Percentiles rank a stretch among this genome's conserved stretches.
phyloP scores from a whole-genome alignment of 2,329 filamentous ascomycete genomes.

The Plenodomus lindquistii region DNA sequence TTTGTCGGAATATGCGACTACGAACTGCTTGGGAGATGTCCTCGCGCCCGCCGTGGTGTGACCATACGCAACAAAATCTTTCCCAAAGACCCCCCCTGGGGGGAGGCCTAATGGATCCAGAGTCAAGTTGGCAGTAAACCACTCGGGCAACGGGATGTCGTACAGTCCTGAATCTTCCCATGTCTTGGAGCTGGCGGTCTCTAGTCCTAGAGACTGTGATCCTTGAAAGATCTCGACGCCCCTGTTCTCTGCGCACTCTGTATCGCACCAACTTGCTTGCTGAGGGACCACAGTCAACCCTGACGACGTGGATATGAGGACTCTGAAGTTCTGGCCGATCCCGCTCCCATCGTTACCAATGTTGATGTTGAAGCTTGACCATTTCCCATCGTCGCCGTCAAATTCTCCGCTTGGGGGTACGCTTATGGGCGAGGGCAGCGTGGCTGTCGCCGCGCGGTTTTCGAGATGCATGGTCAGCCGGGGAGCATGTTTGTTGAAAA shows the following conservation, averaged over 20 bases:
- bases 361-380: constrained; percentile 49
- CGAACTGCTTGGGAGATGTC: constrained; percentile 17
- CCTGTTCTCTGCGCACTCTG: constrained; percentile 31
- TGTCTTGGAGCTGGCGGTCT: constrained; percentile 5
- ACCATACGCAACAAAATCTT: constrained; percentile 35
- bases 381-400: constrained; percentile 48
- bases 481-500: constrained; percentile 8
- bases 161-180: constrained; percentile 24
- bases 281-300: constrained; percentile 27
- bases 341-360: constrained; percentile 35
- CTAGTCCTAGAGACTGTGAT: constrained; percentile 24
- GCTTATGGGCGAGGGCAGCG: not conserved
- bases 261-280: constrained; percentile 31
- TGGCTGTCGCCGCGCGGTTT: constrained; percentile 26
- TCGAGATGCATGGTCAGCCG: constrained; percentile 24
- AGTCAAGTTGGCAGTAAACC: constrained; percentile 14
- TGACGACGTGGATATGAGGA: constrained; percentile 40
- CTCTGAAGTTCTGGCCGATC: constrained; percentile 42
- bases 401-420: constrained; percentile 22
- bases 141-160: constrained; percentile 21
- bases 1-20: constrained; percentile 16
- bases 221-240: constrained; percentile 28
- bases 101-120: constrained; percentile 3
- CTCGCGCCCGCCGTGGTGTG: constrained; percentile 9
- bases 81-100: constrained; percentile 18